A percentile compares a stretch with the other conserved stretches of the same genome.
Conservation (phyloP, 176 grass and related monocot species). For the Oryza meyeriana region DNA sequence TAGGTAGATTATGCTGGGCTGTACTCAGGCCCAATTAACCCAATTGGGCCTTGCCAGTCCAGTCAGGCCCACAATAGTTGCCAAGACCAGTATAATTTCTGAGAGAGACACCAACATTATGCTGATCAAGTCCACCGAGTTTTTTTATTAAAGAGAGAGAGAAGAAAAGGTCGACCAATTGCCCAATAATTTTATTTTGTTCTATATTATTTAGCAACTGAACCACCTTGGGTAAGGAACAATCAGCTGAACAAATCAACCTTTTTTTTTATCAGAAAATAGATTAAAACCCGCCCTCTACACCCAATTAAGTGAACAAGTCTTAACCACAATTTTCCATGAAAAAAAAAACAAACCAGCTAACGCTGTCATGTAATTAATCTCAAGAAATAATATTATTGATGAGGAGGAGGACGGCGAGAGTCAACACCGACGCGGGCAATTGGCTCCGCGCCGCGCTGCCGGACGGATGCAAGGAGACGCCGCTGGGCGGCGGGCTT, state of each 20-base stretch:
- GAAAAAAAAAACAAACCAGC: neutral
- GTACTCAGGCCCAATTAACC: too few relatives aligned
- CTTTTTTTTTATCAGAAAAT: too few relatives aligned
- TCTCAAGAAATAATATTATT: neutral
- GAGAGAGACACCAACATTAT: neutral
- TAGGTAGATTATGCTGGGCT: neutral
- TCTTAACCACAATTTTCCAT: neutral
- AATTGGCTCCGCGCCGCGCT: neutral
- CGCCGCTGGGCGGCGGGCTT: neutral
- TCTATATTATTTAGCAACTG: neutral
- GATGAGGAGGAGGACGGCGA: neutral
- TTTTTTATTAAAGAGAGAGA: neutral
- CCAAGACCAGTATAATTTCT: too few relatives aligned
- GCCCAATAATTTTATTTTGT: too few relatives aligned
- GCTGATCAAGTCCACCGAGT: neutral
- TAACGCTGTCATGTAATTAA: neutral
- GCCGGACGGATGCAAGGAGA: neutral
- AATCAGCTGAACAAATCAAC: neutral
- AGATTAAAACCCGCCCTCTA: too few relatives aligned
- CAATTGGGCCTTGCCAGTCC: too few relatives aligned
- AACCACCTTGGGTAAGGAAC: neutral
- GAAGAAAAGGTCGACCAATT: neutral
- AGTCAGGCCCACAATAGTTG: too few relatives aligned
- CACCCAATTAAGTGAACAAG: neutral
- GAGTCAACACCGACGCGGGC: neutral